Base-by-base conservation (phyloP, 305 asterid species). In the Plantago coronopus region DNA sequence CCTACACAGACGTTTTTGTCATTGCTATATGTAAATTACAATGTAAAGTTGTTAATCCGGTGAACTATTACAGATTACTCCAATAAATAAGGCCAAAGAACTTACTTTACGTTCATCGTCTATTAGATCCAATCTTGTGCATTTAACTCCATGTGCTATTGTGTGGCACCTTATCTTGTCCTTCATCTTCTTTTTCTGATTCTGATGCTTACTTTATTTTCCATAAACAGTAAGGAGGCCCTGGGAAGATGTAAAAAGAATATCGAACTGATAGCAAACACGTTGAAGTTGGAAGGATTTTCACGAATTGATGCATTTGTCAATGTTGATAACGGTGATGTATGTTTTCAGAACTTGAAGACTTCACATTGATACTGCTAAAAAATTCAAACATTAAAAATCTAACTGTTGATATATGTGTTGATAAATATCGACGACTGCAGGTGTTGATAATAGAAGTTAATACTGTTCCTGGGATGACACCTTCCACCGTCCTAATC, bases 381-480 rank as follows among this genome's bases (percentile, higher is more conserved):
- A 31, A 31, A 2, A 0, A 0, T 31, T 31, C 10, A 1, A 7
- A 31, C 1, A 4, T 31, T 31, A 17, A 2, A 44, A n/a, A 46
- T 17, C n/a, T 2, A 46, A 14, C 6, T 17, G 9, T 46, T n/a
- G 9, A 16, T 17, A 4, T 0, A 17, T 10, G 12, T 17, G 19
- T 2, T 17, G 46, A 8, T 17, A 40, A n/a, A 31, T 1, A 37
- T 37, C 61, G 21, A 38, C 46, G 42, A 64, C 66, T 71, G 61
- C 81, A 89, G 96, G 97, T 89, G 9, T 73, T 89, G 42, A 79
- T 89, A 34, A 89, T 89, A 19, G 97, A 89, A 72, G 97, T 84
- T 57, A 89, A 89, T 75, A 89, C 97, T 1, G 83, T 89, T 57
- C 97, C 95, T 16, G 97, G 97, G 80, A 89, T 89, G 97, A 86